These are phyloP conservation scores for Pseudogymnoascus sp. DNA, from an alignment of 2,329 filamentous ascomycete species.

Conservation along the genomic window DNA sequence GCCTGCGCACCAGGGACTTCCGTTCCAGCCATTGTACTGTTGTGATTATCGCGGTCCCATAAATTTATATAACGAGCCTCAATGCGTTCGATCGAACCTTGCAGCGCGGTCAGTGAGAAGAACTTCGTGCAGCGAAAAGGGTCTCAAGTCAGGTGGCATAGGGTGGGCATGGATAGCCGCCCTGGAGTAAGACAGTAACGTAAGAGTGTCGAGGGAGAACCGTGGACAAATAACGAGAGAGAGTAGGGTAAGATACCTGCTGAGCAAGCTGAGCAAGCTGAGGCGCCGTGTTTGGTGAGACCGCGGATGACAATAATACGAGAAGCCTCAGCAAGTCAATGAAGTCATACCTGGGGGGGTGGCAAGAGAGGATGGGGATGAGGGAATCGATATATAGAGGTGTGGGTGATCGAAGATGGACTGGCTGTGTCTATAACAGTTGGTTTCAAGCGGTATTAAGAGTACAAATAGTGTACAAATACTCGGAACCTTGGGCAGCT, in stretches of 20 bases:
- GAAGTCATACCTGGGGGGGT: background rate
- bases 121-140: background rate
- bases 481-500: background rate
- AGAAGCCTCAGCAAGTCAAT: constrained; percentile 2
- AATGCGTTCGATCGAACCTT: constrained; percentile 6
- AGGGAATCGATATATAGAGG: background rate
- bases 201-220: background rate
- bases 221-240: background rate
- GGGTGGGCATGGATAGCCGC: background rate
- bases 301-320: background rate
- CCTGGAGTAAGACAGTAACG: background rate
- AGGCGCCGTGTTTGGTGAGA: background rate
- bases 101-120: background rate
- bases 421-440: background rate
- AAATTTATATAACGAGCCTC: background rate
- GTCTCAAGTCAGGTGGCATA: background rate
- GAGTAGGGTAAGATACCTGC: constrained; percentile 6
- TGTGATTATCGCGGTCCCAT: background rate
- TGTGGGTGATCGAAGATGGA: background rate
- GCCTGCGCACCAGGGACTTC: background rate
- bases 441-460: background rate
- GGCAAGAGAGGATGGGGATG: background rate
- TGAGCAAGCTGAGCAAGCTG: constrained; percentile 3
- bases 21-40: constrained; percentile 5
- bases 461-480: no score